Evolutionary conservation across 805 yeast species (phyloP).

Genomic region (Ogataea corticis): DNA sequence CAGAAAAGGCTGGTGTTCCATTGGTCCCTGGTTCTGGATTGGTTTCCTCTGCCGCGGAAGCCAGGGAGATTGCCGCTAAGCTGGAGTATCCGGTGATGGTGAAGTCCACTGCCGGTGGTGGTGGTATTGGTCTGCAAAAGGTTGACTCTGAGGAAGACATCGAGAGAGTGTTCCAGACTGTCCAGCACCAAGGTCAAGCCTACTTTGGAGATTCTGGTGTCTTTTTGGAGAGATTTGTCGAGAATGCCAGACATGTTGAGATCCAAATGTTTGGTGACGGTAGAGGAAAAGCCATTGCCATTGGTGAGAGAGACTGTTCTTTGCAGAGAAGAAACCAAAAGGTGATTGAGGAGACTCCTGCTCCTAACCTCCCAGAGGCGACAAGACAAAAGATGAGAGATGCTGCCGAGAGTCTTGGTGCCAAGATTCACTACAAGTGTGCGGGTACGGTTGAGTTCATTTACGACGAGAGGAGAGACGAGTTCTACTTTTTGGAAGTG

Average conservation of each 20-base stretch:
- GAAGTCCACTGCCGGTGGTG: constrained; percentile 98
- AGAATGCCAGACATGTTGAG: constrained; percentile 94
- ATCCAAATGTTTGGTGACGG: constrained; percentile 98
- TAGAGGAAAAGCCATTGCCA: constrained; percentile 83
- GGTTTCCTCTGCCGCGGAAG: constrained; percentile 70
- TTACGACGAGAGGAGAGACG: constrained; percentile 82
- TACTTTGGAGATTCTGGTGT: constrained; percentile 97
- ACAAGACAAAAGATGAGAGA: constrained; percentile 74
- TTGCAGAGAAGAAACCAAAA: constrained; percentile 97
- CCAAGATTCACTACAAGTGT: constrained; percentile 85
- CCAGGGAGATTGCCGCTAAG: constrained; percentile 68
- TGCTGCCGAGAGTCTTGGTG: constrained; percentile 82
- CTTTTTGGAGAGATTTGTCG: constrained; percentile 91
- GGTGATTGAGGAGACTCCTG: constrained; percentile 96
- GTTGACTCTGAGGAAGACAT: constrained; percentile 83
- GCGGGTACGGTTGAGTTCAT: constrained; percentile 98
- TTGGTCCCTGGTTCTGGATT: constrained; percentile 96
- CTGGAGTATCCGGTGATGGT: constrained; percentile 92
- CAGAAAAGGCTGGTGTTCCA: constrained; percentile 89
- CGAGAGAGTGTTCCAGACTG: constrained; percentile 82
- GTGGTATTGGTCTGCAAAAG: constrained; percentile 96
- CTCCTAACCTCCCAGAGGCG: constrained; percentile 83
- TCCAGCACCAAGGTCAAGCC: constrained; percentile 89
- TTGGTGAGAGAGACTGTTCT: constrained; percentile 98
- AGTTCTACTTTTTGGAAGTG: constrained; percentile 92